Percentiles rank a stretch among this genome's conserved stretches.
Evolutionary conservation across 1,284 basidiomycete species (phyloP).

Genomic region (Trichosporon ovoides): DNA sequence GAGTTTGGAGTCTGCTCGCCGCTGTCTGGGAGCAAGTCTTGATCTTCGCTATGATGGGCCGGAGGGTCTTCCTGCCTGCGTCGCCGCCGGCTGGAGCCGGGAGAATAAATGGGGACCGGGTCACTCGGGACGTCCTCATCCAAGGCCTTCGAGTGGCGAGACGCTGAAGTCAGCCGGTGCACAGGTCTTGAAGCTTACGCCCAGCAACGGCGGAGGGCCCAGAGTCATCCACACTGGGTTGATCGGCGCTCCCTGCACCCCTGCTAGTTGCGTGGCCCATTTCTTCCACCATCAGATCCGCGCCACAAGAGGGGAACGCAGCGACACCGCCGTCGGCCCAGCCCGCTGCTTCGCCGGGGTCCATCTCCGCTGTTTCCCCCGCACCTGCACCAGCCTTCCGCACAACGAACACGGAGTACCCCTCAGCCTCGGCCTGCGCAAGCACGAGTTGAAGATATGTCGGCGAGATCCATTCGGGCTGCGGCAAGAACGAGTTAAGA

Average conservation of each 20-base stretch:
- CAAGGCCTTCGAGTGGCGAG: constrained; percentile 13
- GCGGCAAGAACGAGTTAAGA: constrained; percentile 68
- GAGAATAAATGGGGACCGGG: not conserved
- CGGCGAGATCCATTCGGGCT: constrained; percentile 76
- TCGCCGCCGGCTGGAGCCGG: constrained; percentile 18
- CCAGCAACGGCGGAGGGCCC: constrained; percentile 8
- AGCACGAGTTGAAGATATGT: constrained; percentile 80
- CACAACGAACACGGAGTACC: constrained; percentile 84
- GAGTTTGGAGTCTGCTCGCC: not conserved
- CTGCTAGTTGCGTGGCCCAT: constrained; percentile 39
- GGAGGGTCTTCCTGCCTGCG: constrained; percentile 19
- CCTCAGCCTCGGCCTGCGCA: constrained; percentile 78
- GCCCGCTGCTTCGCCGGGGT: constrained; percentile 31
- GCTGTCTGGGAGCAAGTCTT: constrained; percentile 9
- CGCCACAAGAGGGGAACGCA: constrained; percentile 39
- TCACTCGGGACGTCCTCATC: constrained; percentile 9
- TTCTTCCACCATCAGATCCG: constrained; percentile 41
- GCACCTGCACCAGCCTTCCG: constrained; percentile 38
- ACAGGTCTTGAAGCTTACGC: constrained; percentile 12
- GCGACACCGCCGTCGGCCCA: constrained; percentile 44
- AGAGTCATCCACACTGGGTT: not conserved
- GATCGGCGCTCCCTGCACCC: constrained; percentile 10
- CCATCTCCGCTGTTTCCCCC: constrained; percentile 11
- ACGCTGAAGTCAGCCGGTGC: constrained; percentile 15
- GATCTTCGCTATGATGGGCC: constrained; percentile 11